A percentile compares a stretch with the other conserved stretches of the same genome.
phyloP scores from a whole-genome alignment of 768 basidiomycete species.

The Candolleomyces efflorescens region DNA sequence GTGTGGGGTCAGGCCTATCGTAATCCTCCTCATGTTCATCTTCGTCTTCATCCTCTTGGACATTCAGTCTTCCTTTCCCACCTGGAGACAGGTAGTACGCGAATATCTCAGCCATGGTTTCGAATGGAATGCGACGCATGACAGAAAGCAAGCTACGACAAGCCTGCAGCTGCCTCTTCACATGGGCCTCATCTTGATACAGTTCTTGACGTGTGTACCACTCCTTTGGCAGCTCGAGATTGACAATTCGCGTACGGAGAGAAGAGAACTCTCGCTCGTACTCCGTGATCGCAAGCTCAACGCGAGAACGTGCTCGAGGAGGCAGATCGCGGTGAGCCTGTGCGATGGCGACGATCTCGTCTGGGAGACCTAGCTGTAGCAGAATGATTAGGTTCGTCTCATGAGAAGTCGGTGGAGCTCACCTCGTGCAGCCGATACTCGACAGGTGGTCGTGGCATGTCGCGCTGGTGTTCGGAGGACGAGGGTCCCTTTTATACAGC shows the following conservation, averaged over 20 bases:
- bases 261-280: too few species aligned
- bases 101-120: neutral
- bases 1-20: neutral
- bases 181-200: neutral
- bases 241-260: neutral
- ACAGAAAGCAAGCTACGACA: neutral
- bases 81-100: neutral
- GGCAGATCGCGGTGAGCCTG: neutral
- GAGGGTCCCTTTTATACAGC: too few species aligned
- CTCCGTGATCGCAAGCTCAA: neutral
- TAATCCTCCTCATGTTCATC: neutral
- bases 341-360: neutral
- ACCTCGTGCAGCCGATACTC: conserved; percentile 6
- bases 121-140: neutral
- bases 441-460: too few species aligned
- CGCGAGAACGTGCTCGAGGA: neutral
- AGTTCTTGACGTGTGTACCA: neutral
- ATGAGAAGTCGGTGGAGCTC: neutral
- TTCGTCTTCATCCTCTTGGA: neutral
- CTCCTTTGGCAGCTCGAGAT: neutral
- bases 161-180: neutral
- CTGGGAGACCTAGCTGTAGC: neutral
- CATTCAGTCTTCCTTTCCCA: neutral
- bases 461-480: too few species aligned
- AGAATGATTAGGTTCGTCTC: neutral